Percentiles rank a stretch among this genome's conserved stretches.
Evolutionary conservation across 2,329 filamentous ascomycete genomes (phyloP).

Genomic region (Cryphonectria radicalis): DNA sequence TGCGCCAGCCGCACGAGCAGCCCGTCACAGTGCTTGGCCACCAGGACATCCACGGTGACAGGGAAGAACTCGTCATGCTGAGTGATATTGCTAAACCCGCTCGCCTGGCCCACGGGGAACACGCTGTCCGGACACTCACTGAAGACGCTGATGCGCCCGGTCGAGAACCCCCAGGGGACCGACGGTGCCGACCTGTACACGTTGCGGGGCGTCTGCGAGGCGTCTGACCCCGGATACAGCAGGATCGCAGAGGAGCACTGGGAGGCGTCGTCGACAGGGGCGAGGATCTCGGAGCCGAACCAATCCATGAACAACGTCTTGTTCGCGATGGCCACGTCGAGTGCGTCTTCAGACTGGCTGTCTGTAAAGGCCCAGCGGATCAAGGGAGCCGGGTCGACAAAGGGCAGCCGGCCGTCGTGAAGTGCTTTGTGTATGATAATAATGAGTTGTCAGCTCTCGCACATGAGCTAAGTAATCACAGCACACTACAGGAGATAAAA

Average conservation of each 20-base stretch:
- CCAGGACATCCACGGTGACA: constrained; percentile 61
- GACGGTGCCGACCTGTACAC: constrained; percentile 45
- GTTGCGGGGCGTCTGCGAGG: constrained; percentile 40
- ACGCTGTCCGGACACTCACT: constrained; percentile 47
- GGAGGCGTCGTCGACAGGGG: constrained; percentile 41
- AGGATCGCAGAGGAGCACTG: constrained; percentile 54
- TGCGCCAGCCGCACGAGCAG: constrained; percentile 59
- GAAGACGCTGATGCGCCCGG: constrained; percentile 40
- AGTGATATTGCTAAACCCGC: constrained; percentile 43
- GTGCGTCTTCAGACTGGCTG: constrained; percentile 32
- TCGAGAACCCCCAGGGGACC: constrained; percentile 51
- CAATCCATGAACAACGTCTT: constrained; percentile 53
- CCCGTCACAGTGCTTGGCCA: constrained; percentile 63
- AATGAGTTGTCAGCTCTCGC: not conserved
- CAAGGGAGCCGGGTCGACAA: constrained; percentile 43
- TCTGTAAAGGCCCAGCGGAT: constrained; percentile 44
- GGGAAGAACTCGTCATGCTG: constrained; percentile 56
- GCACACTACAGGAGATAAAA: too few relatives aligned
- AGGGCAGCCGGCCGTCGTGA: constrained; percentile 42
- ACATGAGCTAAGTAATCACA: not conserved
- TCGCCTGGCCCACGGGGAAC: constrained; percentile 47
- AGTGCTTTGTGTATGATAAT: constrained; percentile 27
- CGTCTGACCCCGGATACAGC: constrained; percentile 47
- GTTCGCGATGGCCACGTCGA: constrained; percentile 49
- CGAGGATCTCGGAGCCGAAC: constrained; percentile 51